These are phyloP conservation scores for Hansenula sp. DNA, from an alignment of 1,139 yeast species.

Conservation along the genomic window DNA sequence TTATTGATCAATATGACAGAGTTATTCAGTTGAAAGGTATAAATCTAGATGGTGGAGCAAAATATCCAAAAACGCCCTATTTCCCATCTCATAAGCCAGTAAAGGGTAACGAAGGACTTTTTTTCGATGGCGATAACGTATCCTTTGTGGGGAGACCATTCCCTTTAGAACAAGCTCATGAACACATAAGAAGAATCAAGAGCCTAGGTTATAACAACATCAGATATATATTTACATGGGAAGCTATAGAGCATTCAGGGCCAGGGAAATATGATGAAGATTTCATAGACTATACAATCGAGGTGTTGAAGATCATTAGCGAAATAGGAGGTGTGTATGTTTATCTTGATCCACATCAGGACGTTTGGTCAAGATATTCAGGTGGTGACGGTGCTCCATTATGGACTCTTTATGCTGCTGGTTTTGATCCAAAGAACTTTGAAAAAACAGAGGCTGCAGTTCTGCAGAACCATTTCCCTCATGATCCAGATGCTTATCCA, in stretches of 20 bases:
- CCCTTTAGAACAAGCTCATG: constrained; percentile 64
- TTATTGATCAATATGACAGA: constrained; percentile 59
- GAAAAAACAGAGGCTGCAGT: constrained; percentile 67
- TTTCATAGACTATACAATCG: constrained; percentile 65
- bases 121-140: constrained; percentile 65
- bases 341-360: constrained; percentile 88
- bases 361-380: constrained; percentile 84
- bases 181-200: constrained; percentile 65
- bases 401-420: constrained; percentile 97
- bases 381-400: constrained; percentile 98
- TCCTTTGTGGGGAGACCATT: constrained; percentile 83
- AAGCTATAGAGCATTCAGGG: constrained; percentile 84
- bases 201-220: constrained; percentile 81
- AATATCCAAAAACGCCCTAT: constrained; percentile 59
- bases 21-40: constrained; percentile 70
- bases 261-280: constrained; percentile 82
- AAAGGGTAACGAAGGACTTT: constrained; percentile 38
- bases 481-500: constrained; percentile 44
- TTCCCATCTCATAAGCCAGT: constrained; percentile 49
- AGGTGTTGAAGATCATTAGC: constrained; percentile 54
- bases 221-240: constrained; percentile 84
- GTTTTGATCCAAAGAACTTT: constrained; percentile 73
- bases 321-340: constrained; percentile 74
- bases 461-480: constrained; percentile 50
- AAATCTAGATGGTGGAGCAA: constrained; percentile 74